Base-by-base conservation (phyloP, 441 rosid genomes). In the Euphorbia corollata region DNA sequence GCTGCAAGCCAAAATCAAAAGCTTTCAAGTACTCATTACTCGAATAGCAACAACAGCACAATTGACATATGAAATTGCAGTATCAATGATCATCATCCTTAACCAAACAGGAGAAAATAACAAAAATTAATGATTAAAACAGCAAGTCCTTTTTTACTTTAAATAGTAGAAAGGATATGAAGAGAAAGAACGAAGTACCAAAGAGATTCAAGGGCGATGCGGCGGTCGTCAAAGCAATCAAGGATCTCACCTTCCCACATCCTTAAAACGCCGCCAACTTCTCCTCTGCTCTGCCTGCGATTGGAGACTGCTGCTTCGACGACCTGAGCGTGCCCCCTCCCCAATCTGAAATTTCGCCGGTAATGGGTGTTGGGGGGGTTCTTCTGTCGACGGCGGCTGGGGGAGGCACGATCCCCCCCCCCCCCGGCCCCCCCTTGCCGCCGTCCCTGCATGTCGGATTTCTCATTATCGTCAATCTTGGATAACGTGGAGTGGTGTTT, bases 171-270 rank as follows among this genome's bases (percentile, higher is more conserved):
- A 36, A 36, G 7, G 9, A 5, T 5, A 36, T 36, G 16, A 55
- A 8, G 12, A 18, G 27, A 20, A 15, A 27, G 66, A 47, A 38
- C 13, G n/a, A 8, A 27, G 80, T 27, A 90, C 98, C 94, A 88
- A 58, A 83, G 66, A 36, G 98, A 87, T 84, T 92, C 82, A 66
- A 86, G 74, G 67, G 92, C 90, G 64, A 92, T 66, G 27, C 83
- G 89, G 75, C 88, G 90, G 83, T 92, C 89, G 45, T 87, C 92
- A 41, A 84, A 79, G 83, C 87, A 88, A 77, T 85, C 96, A 69
- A 88, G 85, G 18, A 90, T 86, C 68, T 82, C 88, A 55, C 94
- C 93, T 83, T 92, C 98, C 98, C 98, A 92, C 87, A 92, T 83
- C 79, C 98, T 84, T 0, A 88, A 86, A 63, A 87, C 92, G 41